These are phyloP conservation scores for Russula virescens DNA, from an alignment of 768 basidiomycete species.

Conservation along the genomic window DNA sequence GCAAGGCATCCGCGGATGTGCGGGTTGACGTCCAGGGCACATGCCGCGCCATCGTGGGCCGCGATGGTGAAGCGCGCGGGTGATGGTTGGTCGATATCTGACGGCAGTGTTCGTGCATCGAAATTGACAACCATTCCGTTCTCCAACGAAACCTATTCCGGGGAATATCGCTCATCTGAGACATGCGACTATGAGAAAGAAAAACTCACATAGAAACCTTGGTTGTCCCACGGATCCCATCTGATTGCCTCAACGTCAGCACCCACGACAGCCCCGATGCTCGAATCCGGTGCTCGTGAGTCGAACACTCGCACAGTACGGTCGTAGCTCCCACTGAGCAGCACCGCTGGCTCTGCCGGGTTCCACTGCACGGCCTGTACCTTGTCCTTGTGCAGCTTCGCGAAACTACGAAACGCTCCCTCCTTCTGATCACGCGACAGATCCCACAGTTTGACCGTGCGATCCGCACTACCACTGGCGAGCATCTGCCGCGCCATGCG, in stretches of 20 bases:
- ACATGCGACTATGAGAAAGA: neutral
- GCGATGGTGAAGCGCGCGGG: slow-evolving; percentile 81
- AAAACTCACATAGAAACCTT: slow-evolving; percentile 73
- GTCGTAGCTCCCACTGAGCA: slow-evolving; percentile 92
- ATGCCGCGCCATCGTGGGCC: slow-evolving; percentile 88
- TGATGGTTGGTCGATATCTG: slow-evolving; percentile 55
- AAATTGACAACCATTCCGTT: slow-evolving; percentile 92
- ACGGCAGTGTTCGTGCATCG: slow-evolving; percentile 79
- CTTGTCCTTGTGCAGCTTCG: slow-evolving; percentile 80
- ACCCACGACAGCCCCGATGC: slow-evolving; percentile 79
- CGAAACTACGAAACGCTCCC: slow-evolving; percentile 81
- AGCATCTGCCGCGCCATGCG: slow-evolving; percentile 81
- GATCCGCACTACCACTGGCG: slow-evolving; percentile 88
- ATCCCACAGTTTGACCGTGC: slow-evolving; percentile 98
- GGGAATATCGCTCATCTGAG: neutral
- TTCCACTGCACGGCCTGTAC: slow-evolving; percentile 98
- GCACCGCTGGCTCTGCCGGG: slow-evolving; percentile 74
- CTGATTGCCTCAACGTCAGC: slow-evolving; percentile 90
- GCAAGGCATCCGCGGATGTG: slow-evolving; percentile 85
- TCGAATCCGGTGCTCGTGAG: slow-evolving; percentile 71
- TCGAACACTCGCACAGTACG: slow-evolving; percentile 94
- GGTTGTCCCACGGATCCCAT: slow-evolving; percentile 95
- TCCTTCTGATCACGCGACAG: slow-evolving; percentile 57
- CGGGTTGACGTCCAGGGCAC: slow-evolving; percentile 86
- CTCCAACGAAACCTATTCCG: slow-evolving; percentile 78